Base-by-base conservation (phyloP, 1,139 yeast genomes). In the Sugiyamaella japonica region DNA sequence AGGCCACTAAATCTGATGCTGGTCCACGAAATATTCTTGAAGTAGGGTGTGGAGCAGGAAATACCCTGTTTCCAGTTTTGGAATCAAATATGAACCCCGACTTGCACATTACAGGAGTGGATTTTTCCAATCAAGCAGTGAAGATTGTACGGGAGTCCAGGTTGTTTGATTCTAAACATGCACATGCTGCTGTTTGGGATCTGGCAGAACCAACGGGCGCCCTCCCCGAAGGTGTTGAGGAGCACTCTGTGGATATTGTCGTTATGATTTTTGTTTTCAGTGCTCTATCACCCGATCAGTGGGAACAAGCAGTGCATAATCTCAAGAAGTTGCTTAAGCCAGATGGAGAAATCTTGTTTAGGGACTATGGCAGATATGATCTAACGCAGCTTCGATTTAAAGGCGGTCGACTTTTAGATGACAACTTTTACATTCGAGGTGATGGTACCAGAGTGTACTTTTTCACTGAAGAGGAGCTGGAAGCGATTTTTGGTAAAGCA, bases 11-110 rank as follows among this genome's bases (percentile, higher is more conserved):
- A 53, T 77, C 81, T 49, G 87, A 83, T 44, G 79, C 85, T 12
- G 86, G 89, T n/a, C 81, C 85, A 4, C 78, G 79, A 29, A 83
- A 85, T 1, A 86, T 93, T 36, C 78, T 93, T 53, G 99, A 93
- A 69, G 86, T 95, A 53, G 99, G 99, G 2, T 93, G 99, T 73
- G 99, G 99, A 54, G 99, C 97, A 2, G 99, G 99, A 12, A 95
- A 95, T 70, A 93, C 99, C 0, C 80, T 93, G 73, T 93, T 86
- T 71, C 99, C 99, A 1, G 85, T 93, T 29, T 75, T 93, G 56
- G 79, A 79, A 54, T 90, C 86, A 64, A 93, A 93, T 70, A 77
- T 86, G 69, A 93, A 93, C 72, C 84, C 85, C n/a, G 74, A 84
- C 36, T 75, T 93, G 55, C 79, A 76, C 62, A 81, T 93, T 10